These are phyloP conservation scores for Trichoderma parareesei DNA, from an alignment of 495 filamentous ascomycete species.

Conservation along the genomic window DNA sequence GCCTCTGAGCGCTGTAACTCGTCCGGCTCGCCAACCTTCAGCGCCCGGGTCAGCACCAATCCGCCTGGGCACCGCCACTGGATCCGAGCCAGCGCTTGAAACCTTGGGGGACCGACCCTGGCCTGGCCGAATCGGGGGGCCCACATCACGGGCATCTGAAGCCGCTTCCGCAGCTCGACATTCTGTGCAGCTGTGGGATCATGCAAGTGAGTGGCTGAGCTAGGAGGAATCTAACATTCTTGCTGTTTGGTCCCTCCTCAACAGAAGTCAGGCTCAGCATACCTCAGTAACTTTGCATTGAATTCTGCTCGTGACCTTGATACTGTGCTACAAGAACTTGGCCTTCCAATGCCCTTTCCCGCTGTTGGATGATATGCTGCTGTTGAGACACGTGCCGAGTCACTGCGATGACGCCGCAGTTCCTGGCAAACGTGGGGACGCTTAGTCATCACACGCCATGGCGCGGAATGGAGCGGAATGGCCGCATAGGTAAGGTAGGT, in stretches of 20 bases:
- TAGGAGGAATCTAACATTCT: too few relatives aligned
- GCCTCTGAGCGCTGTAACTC: neutral
- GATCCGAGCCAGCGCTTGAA: neutral
- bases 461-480: neutral
- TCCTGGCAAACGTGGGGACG: neutral
- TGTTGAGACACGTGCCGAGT: neutral
- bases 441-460: neutral
- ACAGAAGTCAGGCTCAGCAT: too few relatives aligned
- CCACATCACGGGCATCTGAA: neutral
- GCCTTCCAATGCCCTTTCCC: neutral
- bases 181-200: too few relatives aligned
- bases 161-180: neutral
- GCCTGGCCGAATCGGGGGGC: neutral
- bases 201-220: too few relatives aligned
- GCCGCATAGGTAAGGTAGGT: too few relatives aligned
- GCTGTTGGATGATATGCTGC: neutral
- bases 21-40: neutral
- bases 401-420: neutral
- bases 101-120: neutral
- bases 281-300: too few relatives aligned
- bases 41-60: neutral
- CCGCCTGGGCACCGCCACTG: neutral
- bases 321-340: too few relatives aligned
- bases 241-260: too few relatives aligned
- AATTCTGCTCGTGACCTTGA: too few relatives aligned